Percentiles rank a stretch among this genome's conserved stretches.
These are phyloP conservation scores for Penicillium janthinellum DNA, from an alignment of 2,329 filamentous ascomycete species.

Conservation along the genomic window DNA sequence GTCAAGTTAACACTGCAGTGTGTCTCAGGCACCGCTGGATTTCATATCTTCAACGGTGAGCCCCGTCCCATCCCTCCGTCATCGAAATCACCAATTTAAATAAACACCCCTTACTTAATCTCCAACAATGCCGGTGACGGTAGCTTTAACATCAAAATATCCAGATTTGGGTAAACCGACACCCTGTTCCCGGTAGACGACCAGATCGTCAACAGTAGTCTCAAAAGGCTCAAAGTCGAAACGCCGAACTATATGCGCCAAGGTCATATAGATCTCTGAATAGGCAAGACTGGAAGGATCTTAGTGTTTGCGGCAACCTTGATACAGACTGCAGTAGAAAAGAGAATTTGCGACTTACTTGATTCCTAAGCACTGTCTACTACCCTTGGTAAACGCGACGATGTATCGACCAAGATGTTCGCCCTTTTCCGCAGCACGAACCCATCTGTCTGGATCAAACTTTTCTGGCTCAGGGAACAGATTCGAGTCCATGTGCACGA, in stretches of 20 bases:
- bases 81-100: too few species aligned
- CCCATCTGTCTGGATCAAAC: slow-evolving; percentile 26
- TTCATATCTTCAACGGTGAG: neutral
- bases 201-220: slow-evolving; percentile 21
- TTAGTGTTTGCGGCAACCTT: neutral
- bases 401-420: slow-evolving; percentile 23
- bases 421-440: slow-evolving; percentile 16
- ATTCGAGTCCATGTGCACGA: slow-evolving; percentile 26
- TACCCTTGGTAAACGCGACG: slow-evolving; percentile 27
- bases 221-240: slow-evolving; percentile 21
- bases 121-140: slow-evolving; percentile 15
- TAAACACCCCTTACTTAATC: slow-evolving; percentile 5
- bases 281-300: slow-evolving; percentile 21
- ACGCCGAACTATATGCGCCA: slow-evolving; percentile 25
- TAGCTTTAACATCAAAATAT: slow-evolving; percentile 22
- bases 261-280: slow-evolving; percentile 25
- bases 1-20: neutral
- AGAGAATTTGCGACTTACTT: slow-evolving; percentile 18
- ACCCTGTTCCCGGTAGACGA: slow-evolving; percentile 23
- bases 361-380: slow-evolving; percentile 27
- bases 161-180: slow-evolving; percentile 18
- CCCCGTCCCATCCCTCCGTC: neutral
- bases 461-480: slow-evolving; percentile 24
- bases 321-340: neutral
- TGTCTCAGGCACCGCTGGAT: neutral